phyloP scores from a whole-genome alignment of 768 basidiomycete species.

The Leccinum obscurum region DNA sequence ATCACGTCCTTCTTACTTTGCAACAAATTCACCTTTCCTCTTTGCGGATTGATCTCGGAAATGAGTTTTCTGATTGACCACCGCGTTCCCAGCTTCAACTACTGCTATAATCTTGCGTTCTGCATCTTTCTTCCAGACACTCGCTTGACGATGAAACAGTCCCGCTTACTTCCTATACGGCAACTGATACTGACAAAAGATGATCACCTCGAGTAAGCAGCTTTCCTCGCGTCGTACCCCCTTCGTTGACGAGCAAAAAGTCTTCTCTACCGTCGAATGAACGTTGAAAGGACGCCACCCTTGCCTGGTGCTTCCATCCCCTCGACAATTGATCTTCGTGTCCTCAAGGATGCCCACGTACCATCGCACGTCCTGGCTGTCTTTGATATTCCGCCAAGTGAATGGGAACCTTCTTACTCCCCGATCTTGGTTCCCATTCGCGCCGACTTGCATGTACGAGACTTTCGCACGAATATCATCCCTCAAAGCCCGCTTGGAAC shows the following conservation, averaged over 20 bases:
- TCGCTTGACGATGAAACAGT: conserved; percentile 21
- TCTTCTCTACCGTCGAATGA: conserved; percentile 34
- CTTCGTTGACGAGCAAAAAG: conserved; percentile 21
- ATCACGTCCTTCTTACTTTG: conserved; percentile 9
- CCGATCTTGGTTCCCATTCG: conserved; percentile 56
- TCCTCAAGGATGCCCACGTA: conserved; percentile 44
- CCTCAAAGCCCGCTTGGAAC: conserved; percentile 35
- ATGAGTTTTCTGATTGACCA: conserved; percentile 21
- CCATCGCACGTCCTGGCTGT: conserved; percentile 62
- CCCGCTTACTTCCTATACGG: conserved; percentile 29
- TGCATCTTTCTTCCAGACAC: conserved; percentile 13
- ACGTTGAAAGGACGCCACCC: conserved; percentile 31
- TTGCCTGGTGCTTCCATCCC: conserved; percentile 35
- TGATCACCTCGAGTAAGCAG: conserved; percentile 32
- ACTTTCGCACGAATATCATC: conserved; percentile 38
- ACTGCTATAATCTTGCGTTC: conserved; percentile 12
- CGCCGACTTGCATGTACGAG: conserved; percentile 43
- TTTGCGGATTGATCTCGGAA: conserved; percentile 16
- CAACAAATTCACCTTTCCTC: conserved; percentile 5
- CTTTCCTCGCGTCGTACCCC: neutral
- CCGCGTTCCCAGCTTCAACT: conserved; percentile 15
- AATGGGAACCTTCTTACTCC: conserved; percentile 31
- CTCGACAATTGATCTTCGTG: conserved; percentile 47
- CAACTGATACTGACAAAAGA: conserved; percentile 18
- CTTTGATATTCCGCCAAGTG: conserved; percentile 32